phyloP scores from a whole-genome alignment of 2,329 filamentous ascomycete genomes.

The Trichophyton benhamiae region DNA sequence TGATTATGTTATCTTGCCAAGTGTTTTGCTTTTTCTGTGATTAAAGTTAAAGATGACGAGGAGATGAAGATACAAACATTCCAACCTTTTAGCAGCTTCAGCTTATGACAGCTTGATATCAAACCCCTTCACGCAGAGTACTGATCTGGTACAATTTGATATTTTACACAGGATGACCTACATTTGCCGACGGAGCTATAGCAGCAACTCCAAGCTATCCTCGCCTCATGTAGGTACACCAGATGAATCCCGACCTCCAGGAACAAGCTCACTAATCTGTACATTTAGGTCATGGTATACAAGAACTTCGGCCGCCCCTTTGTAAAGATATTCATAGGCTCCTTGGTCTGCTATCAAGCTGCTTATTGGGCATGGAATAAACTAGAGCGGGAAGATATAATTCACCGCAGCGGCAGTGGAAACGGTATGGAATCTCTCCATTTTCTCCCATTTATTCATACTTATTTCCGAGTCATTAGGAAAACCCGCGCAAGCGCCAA shows the following conservation, averaged over 20 bases:
- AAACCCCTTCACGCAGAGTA: background rate
- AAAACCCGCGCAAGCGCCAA: background rate
- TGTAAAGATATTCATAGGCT: conserved; percentile 3
- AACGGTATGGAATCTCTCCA: background rate
- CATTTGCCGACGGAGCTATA: conserved; percentile 17
- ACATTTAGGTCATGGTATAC: conserved; percentile 23
- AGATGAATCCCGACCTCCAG: conserved; percentile 23
- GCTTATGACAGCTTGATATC: background rate
- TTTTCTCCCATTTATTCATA: background rate
- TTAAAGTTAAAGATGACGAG: background rate
- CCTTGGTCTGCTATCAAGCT: conserved; percentile 1
- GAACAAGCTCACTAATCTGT: conserved; percentile 31
- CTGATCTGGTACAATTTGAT: background rate
- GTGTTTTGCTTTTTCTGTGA: background rate
- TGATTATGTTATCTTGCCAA: background rate
- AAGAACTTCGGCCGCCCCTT: conserved; percentile 6
- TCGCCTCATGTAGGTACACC: conserved; percentile 16
- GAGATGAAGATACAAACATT: background rate
- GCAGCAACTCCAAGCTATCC: conserved; percentile 12
- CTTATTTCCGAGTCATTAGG: background rate
- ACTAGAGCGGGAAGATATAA: background rate
- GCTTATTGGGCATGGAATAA: conserved; percentile 6
- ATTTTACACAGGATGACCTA: background rate
- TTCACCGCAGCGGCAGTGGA: conserved; percentile 5
- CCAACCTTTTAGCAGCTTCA: background rate